Evolutionary conservation across 2,329 filamentous ascomycete species (phyloP).

Genomic region (Colletotrichum theobromicola): DNA sequence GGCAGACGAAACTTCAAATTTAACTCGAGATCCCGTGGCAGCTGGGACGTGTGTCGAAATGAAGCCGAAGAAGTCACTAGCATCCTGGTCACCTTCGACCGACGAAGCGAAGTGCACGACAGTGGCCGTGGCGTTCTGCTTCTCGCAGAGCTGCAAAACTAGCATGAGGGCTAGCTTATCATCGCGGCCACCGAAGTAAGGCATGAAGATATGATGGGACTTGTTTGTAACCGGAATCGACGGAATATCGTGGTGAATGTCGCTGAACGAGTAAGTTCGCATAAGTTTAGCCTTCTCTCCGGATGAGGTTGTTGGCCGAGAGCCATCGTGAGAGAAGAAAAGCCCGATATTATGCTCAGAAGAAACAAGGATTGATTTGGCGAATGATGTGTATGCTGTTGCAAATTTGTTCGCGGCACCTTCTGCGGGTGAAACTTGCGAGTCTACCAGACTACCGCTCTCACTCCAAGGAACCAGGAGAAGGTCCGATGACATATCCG

Average conservation of each 20-base stretch:
- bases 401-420: constrained; percentile 38
- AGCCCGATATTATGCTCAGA: constrained; percentile 75
- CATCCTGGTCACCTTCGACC: constrained; percentile 21
- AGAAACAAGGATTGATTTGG: constrained; percentile 68
- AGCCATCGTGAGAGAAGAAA: constrained; percentile 73
- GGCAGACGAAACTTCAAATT: constrained; percentile 22
- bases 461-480: constrained; percentile 92
- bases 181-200: constrained; percentile 85
- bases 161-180: constrained; percentile 81
- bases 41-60: constrained; percentile 27
- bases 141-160: constrained; percentile 83
- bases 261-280: constrained; percentile 64
- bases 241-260: constrained; percentile 51
- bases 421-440: constrained; percentile 8
- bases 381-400: constrained; percentile 72
- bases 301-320: constrained; percentile 39
- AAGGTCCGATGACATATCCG: constrained; percentile 73
- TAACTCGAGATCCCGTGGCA: constrained; percentile 25
- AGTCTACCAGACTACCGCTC: constrained; percentile 66
- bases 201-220: constrained; percentile 83
- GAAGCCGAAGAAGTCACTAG: constrained; percentile 28
- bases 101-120: constrained; percentile 57
- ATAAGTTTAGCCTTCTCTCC: constrained; percentile 43
- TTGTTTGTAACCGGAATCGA: constrained; percentile 67
- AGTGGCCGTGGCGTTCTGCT: constrained; percentile 78